Percentiles rank a stretch among this genome's conserved stretches.
Evolutionary conservation across 768 basidiomycete species (phyloP).

Genomic region (Ramaria sp.): DNA sequence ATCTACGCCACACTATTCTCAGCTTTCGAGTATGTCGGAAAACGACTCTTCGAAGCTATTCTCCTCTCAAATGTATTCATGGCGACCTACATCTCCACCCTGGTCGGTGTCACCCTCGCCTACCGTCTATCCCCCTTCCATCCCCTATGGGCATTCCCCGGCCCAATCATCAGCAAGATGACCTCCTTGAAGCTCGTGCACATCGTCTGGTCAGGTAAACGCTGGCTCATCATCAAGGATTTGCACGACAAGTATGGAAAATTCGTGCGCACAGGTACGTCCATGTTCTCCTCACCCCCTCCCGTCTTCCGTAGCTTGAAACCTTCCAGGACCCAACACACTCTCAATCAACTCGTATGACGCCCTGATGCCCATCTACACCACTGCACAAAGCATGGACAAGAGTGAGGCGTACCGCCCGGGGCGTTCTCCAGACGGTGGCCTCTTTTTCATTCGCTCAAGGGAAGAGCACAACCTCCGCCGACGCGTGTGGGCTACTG

Average conservation of each 20-base stretch:
- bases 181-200: conserved; percentile 9
- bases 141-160: conserved; percentile 14
- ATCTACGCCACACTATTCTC: too few species aligned
- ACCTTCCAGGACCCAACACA: conserved; percentile 20
- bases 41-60: too few species aligned
- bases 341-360: conserved; percentile 20
- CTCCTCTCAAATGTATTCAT: too few species aligned
- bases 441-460: conserved; percentile 21
- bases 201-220: conserved; percentile 5
- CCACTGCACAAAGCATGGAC: conserved; percentile 13
- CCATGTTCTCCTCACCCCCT: too few species aligned
- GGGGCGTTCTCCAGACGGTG: conserved; percentile 11
- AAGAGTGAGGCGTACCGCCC: conserved; percentile 20
- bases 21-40: too few species aligned
- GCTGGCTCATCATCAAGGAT: conserved; percentile 8
- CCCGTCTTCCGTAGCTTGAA: too few species aligned
- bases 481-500: conserved; percentile 18
- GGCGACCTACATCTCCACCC: neutral
- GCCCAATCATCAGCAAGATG: conserved; percentile 10
- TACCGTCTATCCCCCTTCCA: conserved; percentile 17
- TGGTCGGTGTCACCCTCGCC: neutral
- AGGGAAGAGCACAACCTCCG: conserved; percentile 17
- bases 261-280: conserved; percentile 16
- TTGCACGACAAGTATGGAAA: conserved; percentile 17
- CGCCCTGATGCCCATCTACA: conserved; percentile 18